Conservation (phyloP, 768 basidiomycete species). For the Favolaschia claudopus region DNA sequence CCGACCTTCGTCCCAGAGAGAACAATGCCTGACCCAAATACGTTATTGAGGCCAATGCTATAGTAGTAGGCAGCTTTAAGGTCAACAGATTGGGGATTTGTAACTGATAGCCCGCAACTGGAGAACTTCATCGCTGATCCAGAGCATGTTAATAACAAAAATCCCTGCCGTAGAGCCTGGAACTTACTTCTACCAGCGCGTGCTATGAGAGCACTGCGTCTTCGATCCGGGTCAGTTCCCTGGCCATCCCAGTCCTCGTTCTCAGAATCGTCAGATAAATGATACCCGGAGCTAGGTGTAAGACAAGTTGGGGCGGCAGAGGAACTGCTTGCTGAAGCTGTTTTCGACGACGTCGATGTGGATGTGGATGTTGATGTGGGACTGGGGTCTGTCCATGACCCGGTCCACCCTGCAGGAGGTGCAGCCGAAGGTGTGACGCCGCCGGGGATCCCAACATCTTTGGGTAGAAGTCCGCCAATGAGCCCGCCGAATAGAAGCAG, state of each 20-base stretch:
- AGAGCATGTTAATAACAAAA: background rate
- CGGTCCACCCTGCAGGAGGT: background rate
- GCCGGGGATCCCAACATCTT: conserved; percentile 4
- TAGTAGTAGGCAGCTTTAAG: background rate
- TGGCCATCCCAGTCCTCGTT: conserved; percentile 2
- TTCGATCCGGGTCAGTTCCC: background rate
- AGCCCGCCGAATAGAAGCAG: background rate
- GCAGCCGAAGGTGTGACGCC: background rate
- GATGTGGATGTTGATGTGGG: background rate
- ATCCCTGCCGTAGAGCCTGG: background rate
- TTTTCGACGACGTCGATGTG: too few species aligned
- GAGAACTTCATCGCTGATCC: background rate
- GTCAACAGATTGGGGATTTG: background rate
- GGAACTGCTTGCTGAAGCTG: background rate
- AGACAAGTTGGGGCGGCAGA: background rate
- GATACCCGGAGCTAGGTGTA: background rate
- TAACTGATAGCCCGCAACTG: background rate
- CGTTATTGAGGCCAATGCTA: background rate
- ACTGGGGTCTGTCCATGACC: background rate
- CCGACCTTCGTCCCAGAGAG: background rate
- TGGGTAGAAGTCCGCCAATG: background rate
- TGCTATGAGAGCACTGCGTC: background rate
- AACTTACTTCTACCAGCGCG: background rate
- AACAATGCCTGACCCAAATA: background rate
- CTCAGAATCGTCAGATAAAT: background rate